Conservation (phyloP, 257 asterid species). For the Mitragyna speciosa region DNA sequence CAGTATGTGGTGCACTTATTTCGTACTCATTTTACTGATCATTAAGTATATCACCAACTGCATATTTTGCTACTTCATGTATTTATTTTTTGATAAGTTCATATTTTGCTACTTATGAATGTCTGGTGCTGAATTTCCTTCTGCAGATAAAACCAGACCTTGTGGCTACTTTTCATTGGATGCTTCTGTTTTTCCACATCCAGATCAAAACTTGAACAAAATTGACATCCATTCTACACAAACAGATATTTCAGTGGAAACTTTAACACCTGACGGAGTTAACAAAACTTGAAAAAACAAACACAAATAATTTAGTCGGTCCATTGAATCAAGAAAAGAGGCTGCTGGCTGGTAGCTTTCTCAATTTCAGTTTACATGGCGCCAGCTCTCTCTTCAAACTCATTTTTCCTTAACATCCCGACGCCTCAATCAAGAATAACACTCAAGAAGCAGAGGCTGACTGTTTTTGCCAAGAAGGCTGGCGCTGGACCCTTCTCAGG, state of each 20-base stretch:
- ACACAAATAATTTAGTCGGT: constrained; percentile 15
- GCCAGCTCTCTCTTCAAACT: constrained; percentile 74
- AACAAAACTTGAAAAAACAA: constrained; percentile 4
- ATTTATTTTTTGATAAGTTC: too few relatives aligned
- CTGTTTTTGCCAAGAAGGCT: constrained; percentile 53
- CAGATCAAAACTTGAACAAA: constrained; percentile 19
- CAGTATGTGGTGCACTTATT: background rate
- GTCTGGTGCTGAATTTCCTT: constrained; percentile 37
- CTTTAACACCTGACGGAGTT: constrained; percentile 7
- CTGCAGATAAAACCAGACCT: constrained; percentile 46
- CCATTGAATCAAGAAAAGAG: constrained; percentile 17
- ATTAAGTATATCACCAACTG: background rate
- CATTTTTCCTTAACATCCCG: constrained; percentile 50
- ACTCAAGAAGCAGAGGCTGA: constrained; percentile 35
- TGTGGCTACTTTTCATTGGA: constrained; percentile 57
- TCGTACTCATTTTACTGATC: too few relatives aligned
- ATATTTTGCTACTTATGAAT: background rate
- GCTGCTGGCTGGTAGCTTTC: constrained; percentile 1
- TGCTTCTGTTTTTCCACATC: constrained; percentile 19
- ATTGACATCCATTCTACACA: constrained; percentile 5
- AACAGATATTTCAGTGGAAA: constrained; percentile 5
- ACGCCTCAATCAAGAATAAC: constrained; percentile 48
- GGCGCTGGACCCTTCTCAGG: constrained; percentile 34
- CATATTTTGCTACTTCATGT: background rate
- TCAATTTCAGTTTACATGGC: constrained; percentile 54